Percentiles rank a stretch among this genome's conserved stretches.
phyloP scores from a whole-genome alignment of 1,284 basidiomycete genomes.

The Schizopora paradoxa region DNA sequence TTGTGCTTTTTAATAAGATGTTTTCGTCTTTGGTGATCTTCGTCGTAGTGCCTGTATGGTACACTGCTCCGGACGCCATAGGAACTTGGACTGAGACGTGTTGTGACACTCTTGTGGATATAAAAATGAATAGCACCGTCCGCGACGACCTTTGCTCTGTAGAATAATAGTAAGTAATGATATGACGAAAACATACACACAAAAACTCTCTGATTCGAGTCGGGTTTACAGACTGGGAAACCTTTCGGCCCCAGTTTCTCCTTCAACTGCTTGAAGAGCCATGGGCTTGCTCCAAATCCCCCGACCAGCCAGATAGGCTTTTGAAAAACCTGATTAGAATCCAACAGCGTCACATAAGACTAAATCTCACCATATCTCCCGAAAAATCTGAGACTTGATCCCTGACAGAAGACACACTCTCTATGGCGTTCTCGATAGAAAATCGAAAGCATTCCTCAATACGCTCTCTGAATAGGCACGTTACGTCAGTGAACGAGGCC shows the following conservation, averaged over 20 bases:
- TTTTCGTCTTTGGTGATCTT: slow-evolving; percentile 44
- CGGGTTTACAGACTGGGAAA: slow-evolving; percentile 63
- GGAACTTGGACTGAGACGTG: slow-evolving; percentile 69
- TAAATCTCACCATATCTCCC: slow-evolving; percentile 40
- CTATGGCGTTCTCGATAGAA: slow-evolving; percentile 65
- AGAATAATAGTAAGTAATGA: background rate
- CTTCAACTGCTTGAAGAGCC: slow-evolving; percentile 69
- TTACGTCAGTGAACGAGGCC: no score
- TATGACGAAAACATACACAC: slow-evolving; percentile 5
- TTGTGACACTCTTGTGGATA: slow-evolving; percentile 72
- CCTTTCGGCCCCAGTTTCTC: slow-evolving; percentile 49
- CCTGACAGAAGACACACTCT: slow-evolving; percentile 50
- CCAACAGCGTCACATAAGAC: slow-evolving; percentile 1
- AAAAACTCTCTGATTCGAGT: slow-evolving; percentile 59
- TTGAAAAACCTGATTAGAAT: background rate
- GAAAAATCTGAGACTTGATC: slow-evolving; percentile 60
- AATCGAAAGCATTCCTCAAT: slow-evolving; percentile 71
- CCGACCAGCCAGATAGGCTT: slow-evolving; percentile 73
- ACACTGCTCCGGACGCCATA: slow-evolving; percentile 72
- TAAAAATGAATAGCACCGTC: slow-evolving; percentile 79
- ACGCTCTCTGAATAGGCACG: slow-evolving; percentile 26
- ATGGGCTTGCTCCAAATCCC: slow-evolving; percentile 73
- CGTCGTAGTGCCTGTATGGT: slow-evolving; percentile 54
- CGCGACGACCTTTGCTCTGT: slow-evolving; percentile 76
- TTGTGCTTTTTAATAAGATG: slow-evolving; percentile 1